These are phyloP conservation scores for Oryza rufipogon DNA, from an alignment of 176 grass and related monocot species.

Conservation along the genomic window DNA sequence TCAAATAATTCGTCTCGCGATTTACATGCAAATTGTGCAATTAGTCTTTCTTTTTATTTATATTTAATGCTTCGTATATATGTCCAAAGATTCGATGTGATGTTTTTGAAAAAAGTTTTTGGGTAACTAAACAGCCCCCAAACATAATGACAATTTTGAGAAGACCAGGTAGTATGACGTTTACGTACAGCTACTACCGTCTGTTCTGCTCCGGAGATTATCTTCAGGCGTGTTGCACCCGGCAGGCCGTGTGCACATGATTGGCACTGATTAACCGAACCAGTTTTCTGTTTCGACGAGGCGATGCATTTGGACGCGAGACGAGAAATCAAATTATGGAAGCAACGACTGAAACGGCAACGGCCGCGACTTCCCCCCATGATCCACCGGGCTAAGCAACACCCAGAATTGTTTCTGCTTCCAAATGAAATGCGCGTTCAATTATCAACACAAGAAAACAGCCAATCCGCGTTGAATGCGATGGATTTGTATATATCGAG, in stretches of 20 bases:
- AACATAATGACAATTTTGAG: not conserved
- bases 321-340: not conserved
- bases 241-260: conserved; percentile 9
- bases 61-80: too few species aligned
- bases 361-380: not conserved
- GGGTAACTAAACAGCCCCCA: not conserved
- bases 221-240: not conserved
- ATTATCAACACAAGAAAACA: not conserved
- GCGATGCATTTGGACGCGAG: not conserved
- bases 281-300: not conserved
- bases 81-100: too few species aligned
- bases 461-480: conserved; percentile 15
- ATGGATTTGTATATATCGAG: not conserved
- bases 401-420: not conserved
- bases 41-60: too few species aligned
- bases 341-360: not conserved
- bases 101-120: too few species aligned
- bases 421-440: conserved; percentile 21
- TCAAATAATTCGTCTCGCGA: too few species aligned
- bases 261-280: not conserved
- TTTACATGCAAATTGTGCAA: too few species aligned
- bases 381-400: not conserved
- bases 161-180: not conserved
- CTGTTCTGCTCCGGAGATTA: not conserved
- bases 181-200: not conserved